Evolutionary conservation across 106 monocot species (phyloP).

Genomic region (Dactylorhiza incarnata): DNA sequence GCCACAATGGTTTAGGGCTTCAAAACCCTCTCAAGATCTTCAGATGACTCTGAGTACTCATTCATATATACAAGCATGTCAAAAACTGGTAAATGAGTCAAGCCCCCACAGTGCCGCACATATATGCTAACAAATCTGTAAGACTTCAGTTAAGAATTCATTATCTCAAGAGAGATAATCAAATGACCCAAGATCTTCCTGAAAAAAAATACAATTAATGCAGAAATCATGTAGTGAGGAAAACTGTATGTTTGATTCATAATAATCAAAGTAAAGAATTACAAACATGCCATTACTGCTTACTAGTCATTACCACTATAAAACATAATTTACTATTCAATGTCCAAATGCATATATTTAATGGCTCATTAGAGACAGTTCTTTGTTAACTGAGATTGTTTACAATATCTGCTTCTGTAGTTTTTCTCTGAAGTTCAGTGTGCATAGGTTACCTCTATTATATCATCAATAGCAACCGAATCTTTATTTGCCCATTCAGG

Average conservation of each 20-base stretch:
- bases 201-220: neutral
- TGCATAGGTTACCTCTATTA: conserved; percentile 55
- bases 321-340: neutral
- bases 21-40: too few species aligned
- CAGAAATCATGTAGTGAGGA: neutral
- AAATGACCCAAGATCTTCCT: neutral
- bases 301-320: neutral
- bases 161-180: neutral
- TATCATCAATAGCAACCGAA: conserved; percentile 72
- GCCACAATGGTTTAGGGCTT: too few species aligned
- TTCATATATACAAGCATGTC: too few species aligned
- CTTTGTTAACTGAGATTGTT: conserved; percentile 1
- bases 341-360: neutral
- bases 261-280: neutral
- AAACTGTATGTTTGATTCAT: neutral
- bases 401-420: neutral
- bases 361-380: neutral
- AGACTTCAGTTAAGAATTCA: neutral
- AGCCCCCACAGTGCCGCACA: neutral
- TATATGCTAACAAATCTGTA: neutral
- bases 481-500: conserved; percentile 75
- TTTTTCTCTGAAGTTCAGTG: neutral
- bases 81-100: too few species aligned
- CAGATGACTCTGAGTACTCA: too few species aligned
- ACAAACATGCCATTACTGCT: neutral